These are phyloP conservation scores for Aspergillus sp. DNA, from an alignment of 2,329 filamentous ascomycete genomes.

Conservation along the genomic window DNA sequence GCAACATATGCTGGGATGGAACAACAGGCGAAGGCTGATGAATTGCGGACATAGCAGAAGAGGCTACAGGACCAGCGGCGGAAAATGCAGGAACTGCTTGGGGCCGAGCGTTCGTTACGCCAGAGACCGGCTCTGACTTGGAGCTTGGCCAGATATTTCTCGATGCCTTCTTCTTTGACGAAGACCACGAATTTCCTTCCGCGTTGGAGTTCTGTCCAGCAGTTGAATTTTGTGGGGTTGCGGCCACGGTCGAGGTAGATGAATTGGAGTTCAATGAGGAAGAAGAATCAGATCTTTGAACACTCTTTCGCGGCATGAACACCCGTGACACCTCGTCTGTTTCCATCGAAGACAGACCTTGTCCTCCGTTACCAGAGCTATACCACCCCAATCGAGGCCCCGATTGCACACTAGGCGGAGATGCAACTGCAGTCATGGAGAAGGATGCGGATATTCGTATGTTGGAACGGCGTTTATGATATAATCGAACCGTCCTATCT, in stretches of 20 bases:
- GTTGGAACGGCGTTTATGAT: conserved; percentile 6
- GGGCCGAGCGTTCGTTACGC: conserved; percentile 53
- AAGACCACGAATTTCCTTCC: conserved; percentile 31
- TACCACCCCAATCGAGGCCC: conserved; percentile 55
- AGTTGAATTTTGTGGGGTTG: conserved; percentile 28
- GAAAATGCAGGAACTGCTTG: conserved; percentile 53
- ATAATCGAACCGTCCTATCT: conserved; percentile 6
- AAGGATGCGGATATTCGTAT: conserved; percentile 16
- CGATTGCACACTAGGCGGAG: conserved; percentile 56
- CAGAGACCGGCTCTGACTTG: conserved; percentile 58
- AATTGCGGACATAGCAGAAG: conserved; percentile 55
- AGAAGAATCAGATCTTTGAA: conserved; percentile 82
- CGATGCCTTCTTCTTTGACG: conserved; percentile 39
- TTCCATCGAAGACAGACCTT: conserved; percentile 63
- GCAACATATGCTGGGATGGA: conserved; percentile 61
- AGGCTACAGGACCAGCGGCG: conserved; percentile 48
- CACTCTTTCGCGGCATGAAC: conserved; percentile 79
- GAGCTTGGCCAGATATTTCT: conserved; percentile 55
- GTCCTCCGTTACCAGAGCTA: conserved; percentile 46
- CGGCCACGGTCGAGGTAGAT: conserved; percentile 45
- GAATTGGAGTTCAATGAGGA: conserved; percentile 63
- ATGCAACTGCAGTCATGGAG: conserved; percentile 59
- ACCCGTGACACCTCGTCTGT: conserved; percentile 78
- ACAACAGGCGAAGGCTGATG: conserved; percentile 55
- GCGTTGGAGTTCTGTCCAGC: conserved; percentile 28